Percentiles rank a stretch among this genome's conserved stretches.
phyloP scores from a whole-genome alignment of 169 alveolate species.

The Cystoisospora suis region DNA sequence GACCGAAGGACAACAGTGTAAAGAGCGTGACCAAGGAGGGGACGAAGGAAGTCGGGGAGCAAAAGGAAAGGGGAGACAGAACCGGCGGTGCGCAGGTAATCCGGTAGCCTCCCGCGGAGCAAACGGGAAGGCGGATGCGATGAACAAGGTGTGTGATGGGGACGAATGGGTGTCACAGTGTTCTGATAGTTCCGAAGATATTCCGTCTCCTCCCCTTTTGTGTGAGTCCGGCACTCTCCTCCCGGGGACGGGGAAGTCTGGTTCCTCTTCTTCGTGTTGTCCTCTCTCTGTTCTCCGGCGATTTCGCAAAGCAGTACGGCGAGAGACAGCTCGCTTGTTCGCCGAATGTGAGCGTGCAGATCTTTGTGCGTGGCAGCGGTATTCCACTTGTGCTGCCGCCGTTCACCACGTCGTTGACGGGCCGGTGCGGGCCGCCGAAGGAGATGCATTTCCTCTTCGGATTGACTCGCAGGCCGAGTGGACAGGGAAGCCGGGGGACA shows the following conservation, averaged over 20 bases:
- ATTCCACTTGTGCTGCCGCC: not conserved
- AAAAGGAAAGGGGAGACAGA: not conserved
- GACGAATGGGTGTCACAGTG: too few species aligned
- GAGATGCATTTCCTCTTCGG: not conserved
- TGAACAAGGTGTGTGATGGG: too few species aligned
- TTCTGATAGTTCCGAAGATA: too few species aligned
- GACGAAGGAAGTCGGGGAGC: not conserved
- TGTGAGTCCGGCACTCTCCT: too few species aligned
- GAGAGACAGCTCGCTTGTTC: not conserved
- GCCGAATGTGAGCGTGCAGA: not conserved
- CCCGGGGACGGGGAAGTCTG: too few species aligned
- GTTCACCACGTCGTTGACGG: conserved; percentile 47
- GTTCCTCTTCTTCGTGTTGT: not conserved
- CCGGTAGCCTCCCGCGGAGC: not conserved
- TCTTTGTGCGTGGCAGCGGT: conserved; percentile 10
- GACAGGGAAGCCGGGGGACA: not conserved
- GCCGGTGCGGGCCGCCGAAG: not conserved
- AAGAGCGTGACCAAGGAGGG: not conserved
- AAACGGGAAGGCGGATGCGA: not conserved
- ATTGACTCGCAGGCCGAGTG: not conserved
- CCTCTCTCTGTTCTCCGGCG: not conserved
- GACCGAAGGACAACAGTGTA: not conserved
- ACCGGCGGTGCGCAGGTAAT: not conserved
- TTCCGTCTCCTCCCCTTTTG: too few species aligned
- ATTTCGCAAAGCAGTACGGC: not conserved